Evolutionary conservation across 2,329 filamentous ascomycete genomes (phyloP), one percentile per base, ranked within the genome.

Genomic region (Cytospora chrysosperma): DNA sequence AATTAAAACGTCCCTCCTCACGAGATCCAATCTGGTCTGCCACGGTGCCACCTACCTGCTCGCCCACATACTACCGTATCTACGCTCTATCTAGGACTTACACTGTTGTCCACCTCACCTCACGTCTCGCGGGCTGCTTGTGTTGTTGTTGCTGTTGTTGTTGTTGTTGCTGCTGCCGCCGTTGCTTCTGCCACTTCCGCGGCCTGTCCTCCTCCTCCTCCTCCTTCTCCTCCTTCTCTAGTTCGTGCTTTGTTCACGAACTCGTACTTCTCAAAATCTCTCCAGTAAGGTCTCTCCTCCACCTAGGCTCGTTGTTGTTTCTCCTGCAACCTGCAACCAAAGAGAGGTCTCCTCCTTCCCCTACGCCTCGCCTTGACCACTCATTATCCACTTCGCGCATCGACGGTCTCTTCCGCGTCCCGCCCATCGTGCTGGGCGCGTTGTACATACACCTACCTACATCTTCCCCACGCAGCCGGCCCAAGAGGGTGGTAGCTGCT

Each of bases 401-500:
- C 53, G 40, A 59, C 55, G 32, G 21, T 19, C 40, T 50, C 15
- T 51, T 37, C 53, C 37, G 34, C 59, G 43, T 58, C 40, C 58
- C 64, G 56, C 61, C 54, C 64, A 64, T 52, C 55, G 54, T 34
- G 61, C 57, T 28, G 40, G 28, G 30, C 64, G 59, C 59, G 58
- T 64, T 53, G 64, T 66, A 62, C 32, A 57, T 59, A 37, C 51
- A 56, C 43, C 32, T 34, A 58, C 57, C 60, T 49, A 43, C 47
- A 37, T 52, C 53, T 62, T 53, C 52, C 58, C 58, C 64, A 66
- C 64, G 56, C 56, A 47, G 54, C 61, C 54, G 62, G 61, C 58
- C 61, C 43, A 66, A 53, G 57, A 61, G 57, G 32, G 57, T 64
- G 64, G 61, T 66, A 63, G 60, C 27, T 57, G 49, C 49, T 63